Evolutionary conservation across 805 yeast genomes (phyloP), one percentile per base, ranked within the genome.

Genomic region (Cyberlindnera japonica): DNA sequence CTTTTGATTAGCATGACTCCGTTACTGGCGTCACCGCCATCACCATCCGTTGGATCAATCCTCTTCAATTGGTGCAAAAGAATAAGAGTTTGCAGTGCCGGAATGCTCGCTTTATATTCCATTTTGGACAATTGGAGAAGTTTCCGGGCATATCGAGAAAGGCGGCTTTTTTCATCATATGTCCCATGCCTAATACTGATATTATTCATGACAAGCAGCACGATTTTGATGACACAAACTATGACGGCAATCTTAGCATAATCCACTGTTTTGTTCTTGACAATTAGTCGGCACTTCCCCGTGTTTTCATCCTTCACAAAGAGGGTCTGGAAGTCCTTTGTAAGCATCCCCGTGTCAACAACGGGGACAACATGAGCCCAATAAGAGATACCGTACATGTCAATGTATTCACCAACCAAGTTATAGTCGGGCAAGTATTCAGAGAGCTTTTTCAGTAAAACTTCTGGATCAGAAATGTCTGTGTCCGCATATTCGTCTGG

Each of bases 1-100:
- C 38, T 20, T 22, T 37, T 52, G 23, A 50, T 37, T 1, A 44
- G 10, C 37, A 53, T 18, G 1, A 43, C 18, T 12, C 48, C 46
- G 17, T 48, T 45, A 10, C 48, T 37, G 18, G 51, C 53, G 41
- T 52, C 57, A 17, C 56, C 55, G 16, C 53, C 56, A 40, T 50
- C 56, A 14, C 43, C 45, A 35, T 50, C 53, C 3, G 36, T 12
- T 3, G 59, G 58, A 22, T 49, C 47, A 5, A 50, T 19, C 15
- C 34, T 46, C 23, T 45, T 41, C 10, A 51, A 13, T 10, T 45
- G 45, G 17, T 44, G 43, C 5, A 49, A 17, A 8, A 55, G 14
- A 1, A 54, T 37, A 27, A 51, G 19, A 0, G 58, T 40, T 28
- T 55, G 61, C 23, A 56, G 25, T 2, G 57, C 44, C 2, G 58